These are phyloP conservation scores for Xenoacremonium recifei DNA, from an alignment of 2,329 filamentous ascomycete genomes.

Conservation along the genomic window DNA sequence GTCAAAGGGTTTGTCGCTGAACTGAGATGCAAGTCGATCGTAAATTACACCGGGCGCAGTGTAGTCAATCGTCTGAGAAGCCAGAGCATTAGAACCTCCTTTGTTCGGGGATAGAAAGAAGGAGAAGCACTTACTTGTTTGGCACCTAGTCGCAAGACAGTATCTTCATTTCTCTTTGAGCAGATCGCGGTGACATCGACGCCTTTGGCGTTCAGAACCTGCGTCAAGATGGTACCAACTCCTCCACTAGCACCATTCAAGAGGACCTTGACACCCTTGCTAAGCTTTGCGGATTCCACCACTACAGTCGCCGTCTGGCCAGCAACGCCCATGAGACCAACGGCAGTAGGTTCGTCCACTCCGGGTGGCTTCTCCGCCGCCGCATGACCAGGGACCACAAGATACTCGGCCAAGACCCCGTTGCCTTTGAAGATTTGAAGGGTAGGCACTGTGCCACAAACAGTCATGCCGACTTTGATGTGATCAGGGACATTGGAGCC, in stretches of 20 bases:
- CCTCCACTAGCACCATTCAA: slow-evolving; percentile 26
- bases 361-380: slow-evolving; percentile 26
- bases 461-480: not conserved
- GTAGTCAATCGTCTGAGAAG: slow-evolving; percentile 22
- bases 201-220: slow-evolving; percentile 17
- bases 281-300: slow-evolving; percentile 21
- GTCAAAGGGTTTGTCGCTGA: slow-evolving; percentile 11
- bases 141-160: slow-evolving; percentile 22
- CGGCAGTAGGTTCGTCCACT: slow-evolving; percentile 19
- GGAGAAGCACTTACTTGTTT: slow-evolving; percentile 17
- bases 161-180: slow-evolving; percentile 17
- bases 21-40: slow-evolving; percentile 9
- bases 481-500: not conserved
- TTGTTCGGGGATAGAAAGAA: not conserved
- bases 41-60: slow-evolving; percentile 16
- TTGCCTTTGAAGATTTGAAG: slow-evolving; percentile 16
- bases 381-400: slow-evolving; percentile 29
- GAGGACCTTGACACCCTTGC: slow-evolving; percentile 17
- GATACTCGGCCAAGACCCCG: slow-evolving; percentile 34
- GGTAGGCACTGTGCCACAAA: slow-evolving; percentile 3
- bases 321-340: slow-evolving; percentile 30
- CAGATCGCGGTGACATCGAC: slow-evolving; percentile 22
- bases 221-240: slow-evolving; percentile 19
- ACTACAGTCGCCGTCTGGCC: slow-evolving; percentile 33
- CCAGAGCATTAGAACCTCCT: not conserved